These are phyloP conservation scores for Dothistroma pini DNA, from an alignment of 2,329 filamentous ascomycete genomes.

Conservation along the genomic window DNA sequence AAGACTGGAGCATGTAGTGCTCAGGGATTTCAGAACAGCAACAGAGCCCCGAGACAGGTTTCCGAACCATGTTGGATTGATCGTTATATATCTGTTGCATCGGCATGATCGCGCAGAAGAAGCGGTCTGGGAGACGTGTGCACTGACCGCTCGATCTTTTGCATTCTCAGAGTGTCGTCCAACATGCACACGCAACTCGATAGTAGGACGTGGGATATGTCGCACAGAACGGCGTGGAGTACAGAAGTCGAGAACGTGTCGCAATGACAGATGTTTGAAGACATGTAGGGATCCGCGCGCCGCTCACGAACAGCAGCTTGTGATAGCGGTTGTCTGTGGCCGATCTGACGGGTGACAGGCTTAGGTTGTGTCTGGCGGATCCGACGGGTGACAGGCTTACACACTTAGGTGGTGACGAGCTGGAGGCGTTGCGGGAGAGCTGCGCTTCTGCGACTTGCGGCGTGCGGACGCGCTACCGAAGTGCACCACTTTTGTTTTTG, in stretches of 20 bases:
- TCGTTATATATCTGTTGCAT: neutral
- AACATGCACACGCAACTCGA: neutral
- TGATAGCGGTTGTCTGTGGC: neutral
- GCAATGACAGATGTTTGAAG: neutral
- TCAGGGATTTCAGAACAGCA: neutral
- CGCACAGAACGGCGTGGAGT: neutral
- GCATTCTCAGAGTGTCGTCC: neutral
- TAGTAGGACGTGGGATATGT: neutral
- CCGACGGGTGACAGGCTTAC: no score
- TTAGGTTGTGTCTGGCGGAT: no score
- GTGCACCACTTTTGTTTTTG: neutral
- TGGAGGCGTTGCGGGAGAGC: neutral
- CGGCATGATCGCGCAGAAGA: slow-evolving; percentile 1
- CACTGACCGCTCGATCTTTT: neutral
- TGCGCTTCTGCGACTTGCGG: neutral
- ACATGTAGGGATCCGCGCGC: neutral
- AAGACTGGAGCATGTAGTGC: neutral
- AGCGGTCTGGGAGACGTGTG: neutral
- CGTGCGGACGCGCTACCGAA: neutral
- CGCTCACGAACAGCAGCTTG: neutral
- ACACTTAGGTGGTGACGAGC: no score
- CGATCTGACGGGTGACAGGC: no score
- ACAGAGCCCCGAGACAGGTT: neutral
- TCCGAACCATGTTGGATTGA: neutral
- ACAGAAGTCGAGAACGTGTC: neutral